Conservation (phyloP, 2,329 filamentous ascomycete genomes). For the Talaromyces sp. region DNA sequence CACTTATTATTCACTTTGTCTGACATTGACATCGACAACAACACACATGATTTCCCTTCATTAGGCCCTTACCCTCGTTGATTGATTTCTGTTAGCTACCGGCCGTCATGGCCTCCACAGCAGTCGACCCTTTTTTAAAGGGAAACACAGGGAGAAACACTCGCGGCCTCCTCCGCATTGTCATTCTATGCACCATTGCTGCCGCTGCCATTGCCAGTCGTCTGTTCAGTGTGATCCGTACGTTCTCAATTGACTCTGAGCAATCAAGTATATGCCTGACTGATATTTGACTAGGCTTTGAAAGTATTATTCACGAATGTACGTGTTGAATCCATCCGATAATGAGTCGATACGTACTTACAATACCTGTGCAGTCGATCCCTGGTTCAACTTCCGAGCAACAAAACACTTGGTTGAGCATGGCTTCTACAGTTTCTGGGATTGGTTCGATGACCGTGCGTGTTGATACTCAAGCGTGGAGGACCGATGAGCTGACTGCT, state of each 20-base stretch:
- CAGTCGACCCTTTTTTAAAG: constrained; percentile 62
- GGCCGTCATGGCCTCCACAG: constrained; percentile 46
- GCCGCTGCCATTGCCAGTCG: constrained; percentile 87
- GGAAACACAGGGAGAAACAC: constrained; percentile 77
- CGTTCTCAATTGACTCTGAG: constrained; percentile 31
- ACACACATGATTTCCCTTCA: neutral
- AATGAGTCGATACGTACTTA: constrained; percentile 10
- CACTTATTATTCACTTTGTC: constrained; percentile 3
- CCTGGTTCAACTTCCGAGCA: constrained; percentile 99
- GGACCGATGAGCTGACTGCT: constrained; percentile 21
- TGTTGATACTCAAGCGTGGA: constrained; percentile 19
- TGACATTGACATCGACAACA: constrained; percentile 1
- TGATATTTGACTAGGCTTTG: constrained; percentile 63
- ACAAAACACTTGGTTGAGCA: constrained; percentile 96
- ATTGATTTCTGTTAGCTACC: constrained; percentile 28
- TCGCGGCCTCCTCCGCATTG: constrained; percentile 76
- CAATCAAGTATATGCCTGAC: constrained; percentile 9
- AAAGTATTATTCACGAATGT: constrained; percentile 99
- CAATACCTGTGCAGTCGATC: constrained; percentile 68
- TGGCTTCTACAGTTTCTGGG: constrained; percentile 99
- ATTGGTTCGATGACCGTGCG: constrained; percentile 97
- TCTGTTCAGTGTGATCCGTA: constrained; percentile 97
- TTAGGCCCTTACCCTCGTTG: constrained; percentile 23
- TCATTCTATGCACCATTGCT: constrained; percentile 89
- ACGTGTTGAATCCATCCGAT: constrained; percentile 44